phyloP scores from a whole-genome alignment of 805 yeast genomes.

The Suhomyces vadensis region DNA sequence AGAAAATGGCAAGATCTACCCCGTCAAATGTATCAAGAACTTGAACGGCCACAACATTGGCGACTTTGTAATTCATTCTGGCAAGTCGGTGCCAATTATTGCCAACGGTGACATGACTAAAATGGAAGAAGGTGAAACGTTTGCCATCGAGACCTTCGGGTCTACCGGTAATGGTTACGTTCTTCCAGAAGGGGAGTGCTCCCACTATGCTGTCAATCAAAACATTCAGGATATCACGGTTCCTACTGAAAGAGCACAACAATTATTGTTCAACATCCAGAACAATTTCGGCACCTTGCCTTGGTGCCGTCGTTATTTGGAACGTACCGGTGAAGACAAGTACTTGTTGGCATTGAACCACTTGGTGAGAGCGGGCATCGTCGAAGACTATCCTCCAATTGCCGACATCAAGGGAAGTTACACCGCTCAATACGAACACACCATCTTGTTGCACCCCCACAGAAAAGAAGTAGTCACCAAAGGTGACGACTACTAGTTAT shows the following conservation, averaged over 20 bases:
- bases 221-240: slow-evolving; percentile 43
- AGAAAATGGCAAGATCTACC: slow-evolving; percentile 79
- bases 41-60: slow-evolving; percentile 93
- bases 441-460: slow-evolving; percentile 85
- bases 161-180: slow-evolving; percentile 95
- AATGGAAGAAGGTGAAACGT: slow-evolving; percentile 98
- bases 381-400: slow-evolving; percentile 92
- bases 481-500: slow-evolving; percentile 79
- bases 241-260: slow-evolving; percentile 67
- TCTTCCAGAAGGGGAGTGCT: slow-evolving; percentile 82
- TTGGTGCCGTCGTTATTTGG: slow-evolving; percentile 93
- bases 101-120: slow-evolving; percentile 90
- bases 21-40: slow-evolving; percentile 86
- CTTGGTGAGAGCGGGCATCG: slow-evolving; percentile 81
- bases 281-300: slow-evolving; percentile 91
- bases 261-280: slow-evolving; percentile 68
- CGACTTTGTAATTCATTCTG: slow-evolving; percentile 85
- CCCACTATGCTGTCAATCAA: slow-evolving; percentile 78
- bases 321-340: slow-evolving; percentile 87
- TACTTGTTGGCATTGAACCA: slow-evolving; percentile 84
- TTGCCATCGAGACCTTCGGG: slow-evolving; percentile 98
- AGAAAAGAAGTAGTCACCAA: slow-evolving; percentile 91
- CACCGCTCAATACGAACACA: slow-evolving; percentile 97
- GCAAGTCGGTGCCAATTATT: slow-evolving; percentile 95
- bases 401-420: slow-evolving; percentile 80